Evolutionary conservation across 192 early-diverging fungal species (phyloP).

Genomic region (Diversispora eburnea): DNA sequence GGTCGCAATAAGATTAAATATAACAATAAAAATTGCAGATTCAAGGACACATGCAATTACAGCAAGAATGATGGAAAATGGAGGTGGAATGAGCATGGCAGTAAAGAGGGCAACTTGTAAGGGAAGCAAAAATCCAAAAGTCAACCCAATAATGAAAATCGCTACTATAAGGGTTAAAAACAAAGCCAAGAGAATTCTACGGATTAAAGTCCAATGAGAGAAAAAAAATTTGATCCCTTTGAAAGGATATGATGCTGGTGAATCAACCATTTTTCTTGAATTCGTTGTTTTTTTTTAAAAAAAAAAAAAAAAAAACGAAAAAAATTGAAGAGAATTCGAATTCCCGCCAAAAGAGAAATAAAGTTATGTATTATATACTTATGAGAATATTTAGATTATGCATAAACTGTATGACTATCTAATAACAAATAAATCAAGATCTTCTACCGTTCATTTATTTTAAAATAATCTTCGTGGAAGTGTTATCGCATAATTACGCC

Average conservation of each 20-base stretch:
- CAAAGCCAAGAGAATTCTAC: conserved; percentile 33
- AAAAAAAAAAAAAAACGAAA: too few relatives aligned
- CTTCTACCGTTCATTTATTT: too few relatives aligned
- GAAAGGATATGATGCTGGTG: conserved; percentile 30
- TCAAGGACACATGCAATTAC: conserved; percentile 61
- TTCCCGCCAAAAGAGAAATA: too few relatives aligned
- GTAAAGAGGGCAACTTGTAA: conserved; percentile 39
- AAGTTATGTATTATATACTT: too few relatives aligned
- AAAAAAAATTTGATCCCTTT: conserved; percentile 39
- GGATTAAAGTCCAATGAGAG: conserved; percentile 33
- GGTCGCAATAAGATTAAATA: conserved; percentile 54
- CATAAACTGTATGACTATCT: too few relatives aligned
- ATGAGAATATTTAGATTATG: too few relatives aligned
- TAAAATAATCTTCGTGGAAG: too few relatives aligned
- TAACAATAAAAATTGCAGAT: conserved; percentile 43
- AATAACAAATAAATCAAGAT: too few relatives aligned
- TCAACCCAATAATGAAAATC: conserved; percentile 25
- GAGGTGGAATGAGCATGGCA: neutral
- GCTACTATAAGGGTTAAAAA: conserved; percentile 33
- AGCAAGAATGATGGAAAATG: conserved; percentile 47
- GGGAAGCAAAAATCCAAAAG: conserved; percentile 52
- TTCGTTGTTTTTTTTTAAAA: too few relatives aligned
- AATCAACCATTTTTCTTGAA: too few relatives aligned
- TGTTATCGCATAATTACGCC: too few relatives aligned
- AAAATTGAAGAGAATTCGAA: too few relatives aligned